Evolutionary conservation across 805 yeast species (phyloP), one percentile per base, ranked within the genome.

Genomic region (Torulaspora microellipsoides): DNA sequence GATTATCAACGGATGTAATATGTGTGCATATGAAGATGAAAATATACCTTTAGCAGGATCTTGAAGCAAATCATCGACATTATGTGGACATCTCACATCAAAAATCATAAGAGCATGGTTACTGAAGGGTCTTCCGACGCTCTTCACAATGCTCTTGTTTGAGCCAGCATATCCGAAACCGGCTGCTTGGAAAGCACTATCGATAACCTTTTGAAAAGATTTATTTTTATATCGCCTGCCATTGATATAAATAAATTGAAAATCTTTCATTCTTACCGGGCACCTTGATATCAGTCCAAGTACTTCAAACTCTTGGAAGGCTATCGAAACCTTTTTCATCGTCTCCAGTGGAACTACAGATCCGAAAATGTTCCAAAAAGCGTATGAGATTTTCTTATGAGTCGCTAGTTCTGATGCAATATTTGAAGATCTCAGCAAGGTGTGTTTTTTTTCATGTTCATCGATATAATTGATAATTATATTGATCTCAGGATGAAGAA

Each of bases 181-280:
- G 5, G 52, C 45, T 6, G 38, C 15, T 25, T 51, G 52, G 40
- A 41, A 60, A 49, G 59, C 56, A 54, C 8, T 52, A 56, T 32
- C 62, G 28, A 40, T 50, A 27, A 23, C 17, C 34, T 46, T 55
- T 1, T 48, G 35, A 11, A 61, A 38, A 2, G 32, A 20, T 7
- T 41, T 34, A 40, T 65, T 62, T 0, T 32, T 8, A 13, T 69
- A 53, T 9, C 52, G 60, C 17, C 73, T 60, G 2, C 68, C 68
- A 55, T 80, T 77, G 15, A 76, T 49, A 40, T 67, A 73, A 1
- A 78, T 51, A 39, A 66, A 71, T 50, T 79, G 85, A 43, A 67
- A 64, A 1, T 52, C 46, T 34, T 62, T 69, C 0, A 71, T 55
- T 42, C 65, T 66, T 1, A 60, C 47, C 1, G 75, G 66, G 0